phyloP scores from a whole-genome alignment of 176 grass and related monocot genomes.

The Dactylis glomerata region DNA sequence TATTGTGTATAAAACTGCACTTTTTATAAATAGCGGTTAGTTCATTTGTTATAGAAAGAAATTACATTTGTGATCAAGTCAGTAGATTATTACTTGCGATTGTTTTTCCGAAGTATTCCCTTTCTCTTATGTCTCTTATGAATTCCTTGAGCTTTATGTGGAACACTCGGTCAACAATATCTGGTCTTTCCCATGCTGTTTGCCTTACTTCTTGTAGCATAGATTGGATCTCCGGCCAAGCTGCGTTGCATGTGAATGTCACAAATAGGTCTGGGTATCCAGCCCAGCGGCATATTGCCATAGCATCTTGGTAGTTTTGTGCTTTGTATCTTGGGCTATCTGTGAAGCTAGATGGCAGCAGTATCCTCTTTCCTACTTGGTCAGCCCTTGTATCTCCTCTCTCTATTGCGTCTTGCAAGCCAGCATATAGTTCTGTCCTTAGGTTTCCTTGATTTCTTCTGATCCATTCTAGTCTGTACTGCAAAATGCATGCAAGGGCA shows the following conservation, averaged over 20 bases:
- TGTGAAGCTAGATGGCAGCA: conserved; percentile 13
- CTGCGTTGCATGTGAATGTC: neutral
- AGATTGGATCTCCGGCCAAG: conserved; percentile 19
- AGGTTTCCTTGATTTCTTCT: conserved; percentile 2
- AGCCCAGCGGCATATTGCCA: neutral
- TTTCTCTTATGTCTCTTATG: neutral
- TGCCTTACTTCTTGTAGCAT: neutral
- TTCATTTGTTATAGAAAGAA: no score
- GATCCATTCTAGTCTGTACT: no score
- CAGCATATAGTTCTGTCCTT: neutral
- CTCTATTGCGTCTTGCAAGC: neutral
- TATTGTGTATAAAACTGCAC: neutral
- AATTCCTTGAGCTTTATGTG: conserved; percentile 26
- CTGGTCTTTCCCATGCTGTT: neutral
- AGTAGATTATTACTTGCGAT: neutral
- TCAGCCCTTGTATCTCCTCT: conserved; percentile 1
- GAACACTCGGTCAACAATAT: conserved; percentile 25
- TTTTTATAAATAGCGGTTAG: no score
- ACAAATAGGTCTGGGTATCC: neutral
- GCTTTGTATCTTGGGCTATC: conserved; percentile 21
- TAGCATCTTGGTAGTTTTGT: conserved; percentile 47
- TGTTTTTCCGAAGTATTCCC: neutral
- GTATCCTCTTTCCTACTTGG: conserved; percentile 2
- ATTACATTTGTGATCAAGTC: no score
- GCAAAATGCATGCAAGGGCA: no score